These are phyloP conservation scores for Aquilaria sinensis DNA, from an alignment of 345 rosid species.

Conservation along the genomic window DNA sequence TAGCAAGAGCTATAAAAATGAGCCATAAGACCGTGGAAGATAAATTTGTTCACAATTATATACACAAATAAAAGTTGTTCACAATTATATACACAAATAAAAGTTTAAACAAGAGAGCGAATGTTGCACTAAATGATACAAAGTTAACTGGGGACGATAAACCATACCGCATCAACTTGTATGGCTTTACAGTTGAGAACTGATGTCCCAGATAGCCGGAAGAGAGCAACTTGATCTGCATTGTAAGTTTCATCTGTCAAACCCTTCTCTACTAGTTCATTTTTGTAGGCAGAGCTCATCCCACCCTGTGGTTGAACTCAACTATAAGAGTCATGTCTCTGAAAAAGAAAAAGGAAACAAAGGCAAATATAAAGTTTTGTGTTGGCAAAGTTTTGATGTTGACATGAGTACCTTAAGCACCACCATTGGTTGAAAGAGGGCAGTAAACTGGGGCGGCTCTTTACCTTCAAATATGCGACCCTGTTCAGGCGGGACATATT, in stretches of 20 bases:
- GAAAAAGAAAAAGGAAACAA: too few species aligned
- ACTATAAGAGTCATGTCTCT: conserved; percentile 9
- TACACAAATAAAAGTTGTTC: too few species aligned
- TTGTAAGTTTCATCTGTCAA: conserved; percentile 64
- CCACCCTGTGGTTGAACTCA: conserved; percentile 62
- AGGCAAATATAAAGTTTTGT: too few species aligned
- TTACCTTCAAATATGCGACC: conserved; percentile 83
- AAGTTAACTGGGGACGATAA: background rate
- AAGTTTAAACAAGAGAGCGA: too few species aligned
- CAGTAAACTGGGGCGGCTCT: conserved; percentile 93
- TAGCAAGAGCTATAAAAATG: too few species aligned
- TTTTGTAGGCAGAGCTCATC: conserved; percentile 86
- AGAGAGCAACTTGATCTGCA: conserved; percentile 64
- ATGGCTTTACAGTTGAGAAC: conserved; percentile 63
- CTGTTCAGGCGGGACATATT: conserved; percentile 38
- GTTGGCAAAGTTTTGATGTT: conserved; percentile 1
- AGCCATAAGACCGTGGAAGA: too few species aligned
- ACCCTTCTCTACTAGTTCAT: conserved; percentile 51
- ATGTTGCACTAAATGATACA: too few species aligned
- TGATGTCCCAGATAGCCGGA: conserved; percentile 77
- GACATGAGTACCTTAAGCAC: conserved; percentile 68
- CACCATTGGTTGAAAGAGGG: conserved; percentile 88
- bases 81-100: too few species aligned
- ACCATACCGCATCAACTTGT: conserved; percentile 84
- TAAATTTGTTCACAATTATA: too few species aligned